Evolutionary conservation across 2,329 filamentous ascomycete species (phyloP), one percentile per base, ranked within the genome.

Genomic region (Fusarium sacchari): DNA sequence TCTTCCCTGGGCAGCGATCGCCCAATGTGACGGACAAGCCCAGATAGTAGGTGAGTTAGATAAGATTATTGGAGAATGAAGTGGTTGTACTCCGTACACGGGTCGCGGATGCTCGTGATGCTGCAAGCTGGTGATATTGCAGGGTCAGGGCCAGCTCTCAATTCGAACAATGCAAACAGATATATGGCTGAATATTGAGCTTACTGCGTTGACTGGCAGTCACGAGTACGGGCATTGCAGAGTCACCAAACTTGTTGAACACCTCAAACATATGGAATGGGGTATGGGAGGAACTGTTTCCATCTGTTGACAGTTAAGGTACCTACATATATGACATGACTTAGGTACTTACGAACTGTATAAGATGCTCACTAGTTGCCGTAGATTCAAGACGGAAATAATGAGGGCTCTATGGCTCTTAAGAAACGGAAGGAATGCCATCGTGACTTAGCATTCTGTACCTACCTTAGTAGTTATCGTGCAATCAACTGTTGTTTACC

Each of bases 101-200:
- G 28, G 40, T 72, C 44, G 47, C 56, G 44, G 53, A 60, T 60
- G 63, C 64, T 56, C 42, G 40, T 60, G 53, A 69, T 67, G 57
- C 52, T 63, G 56, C 60, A 58, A 60, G 49, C 68, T 55, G 47
- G 49, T 47, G 37, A 66, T 60, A 43, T 63, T 65, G 46, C 30
- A 49, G 24, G 49, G 32, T 24, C 67, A 63, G 37, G 37, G 43
- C 26, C 46, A 64, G 57, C 36, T 63, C 32, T 50, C 32, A 50
- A 44, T 67, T 69, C 32, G 52, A 37, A 72, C 67, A 47, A 59
- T 49, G 32, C 32, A 65, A 47, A 42, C 30, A 62, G 43, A 42
- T 49, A 42, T 49, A 53, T 53, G 42, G 49, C 49, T 50, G 34
- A 28, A 36, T 40, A 42, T 57, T 59, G 69, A 74, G 47, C 28